A percentile compares a stretch with the other conserved stretches of the same genome.
Evolutionary conservation across 2,329 filamentous ascomycete genomes (phyloP).

Genomic region (Fonsecaea monophora): DNA sequence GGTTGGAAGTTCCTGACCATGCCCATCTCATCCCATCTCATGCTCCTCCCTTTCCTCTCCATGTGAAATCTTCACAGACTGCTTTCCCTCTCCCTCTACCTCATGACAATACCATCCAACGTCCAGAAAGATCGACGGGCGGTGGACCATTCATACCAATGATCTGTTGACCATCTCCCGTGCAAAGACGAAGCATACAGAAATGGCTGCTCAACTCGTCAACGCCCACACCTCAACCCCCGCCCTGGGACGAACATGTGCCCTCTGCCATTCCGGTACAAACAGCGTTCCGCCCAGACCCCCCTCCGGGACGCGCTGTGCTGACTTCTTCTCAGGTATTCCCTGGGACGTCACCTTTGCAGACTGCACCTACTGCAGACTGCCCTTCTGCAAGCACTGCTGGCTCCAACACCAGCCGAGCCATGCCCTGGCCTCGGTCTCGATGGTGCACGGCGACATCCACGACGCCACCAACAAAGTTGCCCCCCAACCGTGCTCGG

Average conservation of each 20-base stretch:
- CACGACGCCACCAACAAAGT: background rate
- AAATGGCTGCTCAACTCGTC: background rate
- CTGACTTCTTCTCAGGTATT: background rate
- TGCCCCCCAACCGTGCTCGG: background rate
- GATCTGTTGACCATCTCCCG: background rate
- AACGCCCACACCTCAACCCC: too few species aligned
- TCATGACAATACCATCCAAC: too few species aligned
- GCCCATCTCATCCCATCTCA: too few species aligned
- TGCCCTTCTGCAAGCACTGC: slow-evolving; percentile 1
- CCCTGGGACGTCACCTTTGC: slow-evolving; percentile 5
- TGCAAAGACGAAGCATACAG: background rate
- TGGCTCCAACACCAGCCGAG: slow-evolving; percentile 4
- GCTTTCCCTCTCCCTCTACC: too few species aligned
- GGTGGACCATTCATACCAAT: too few species aligned
- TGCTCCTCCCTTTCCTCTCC: too few species aligned
- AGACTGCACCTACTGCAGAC: background rate
- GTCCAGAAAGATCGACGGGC: background rate
- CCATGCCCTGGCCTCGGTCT: background rate
- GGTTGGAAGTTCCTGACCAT: too few species aligned
- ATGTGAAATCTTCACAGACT: too few species aligned
- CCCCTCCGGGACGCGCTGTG: background rate
- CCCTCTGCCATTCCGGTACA: background rate
- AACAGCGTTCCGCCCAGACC: background rate
- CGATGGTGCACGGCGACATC: background rate
- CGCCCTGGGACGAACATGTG: background rate